Percentiles rank a stretch among this genome's conserved stretches.
Evolutionary conservation across 495 filamentous ascomycete species (phyloP).

Genomic region (Trichoderma reesei): DNA sequence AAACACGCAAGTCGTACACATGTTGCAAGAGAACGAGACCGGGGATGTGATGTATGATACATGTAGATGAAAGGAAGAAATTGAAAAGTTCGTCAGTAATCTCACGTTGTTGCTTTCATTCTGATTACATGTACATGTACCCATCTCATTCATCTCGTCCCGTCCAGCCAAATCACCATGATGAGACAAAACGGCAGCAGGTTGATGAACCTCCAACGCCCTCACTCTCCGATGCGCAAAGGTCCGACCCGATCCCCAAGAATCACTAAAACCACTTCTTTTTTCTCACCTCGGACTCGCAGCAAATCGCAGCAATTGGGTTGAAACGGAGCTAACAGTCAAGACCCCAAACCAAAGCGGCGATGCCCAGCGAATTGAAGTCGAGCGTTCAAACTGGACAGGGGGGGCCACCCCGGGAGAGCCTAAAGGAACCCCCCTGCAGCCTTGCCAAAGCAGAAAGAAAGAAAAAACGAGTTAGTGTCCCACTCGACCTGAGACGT

Average conservation of each 20-base stretch:
- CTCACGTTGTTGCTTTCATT: no score
- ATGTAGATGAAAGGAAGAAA: background rate
- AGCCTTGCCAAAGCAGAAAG: background rate
- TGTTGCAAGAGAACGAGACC: background rate
- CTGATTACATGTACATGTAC: no score
- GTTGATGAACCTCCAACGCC: background rate
- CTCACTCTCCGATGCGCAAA: background rate
- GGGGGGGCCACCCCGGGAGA: background rate
- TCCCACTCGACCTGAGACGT: slow-evolving; percentile 8
- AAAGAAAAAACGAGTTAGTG: background rate
- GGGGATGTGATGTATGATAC: background rate
- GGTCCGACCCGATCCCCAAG: background rate
- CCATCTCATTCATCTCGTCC: background rate
- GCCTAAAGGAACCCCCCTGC: background rate
- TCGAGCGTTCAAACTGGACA: background rate
- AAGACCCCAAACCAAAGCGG: background rate
- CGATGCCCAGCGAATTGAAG: background rate
- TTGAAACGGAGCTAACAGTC: slow-evolving; percentile 5
- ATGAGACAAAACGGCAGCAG: background rate
- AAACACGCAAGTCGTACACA: background rate
- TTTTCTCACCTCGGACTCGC: no score
- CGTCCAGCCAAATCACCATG: background rate
- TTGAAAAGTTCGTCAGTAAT: no score
- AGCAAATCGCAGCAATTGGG: background rate
- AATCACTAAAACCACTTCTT: no score